Base-by-base conservation (phyloP, 2,329 filamentous ascomycete genomes). In the Phialocephala subalpina region DNA sequence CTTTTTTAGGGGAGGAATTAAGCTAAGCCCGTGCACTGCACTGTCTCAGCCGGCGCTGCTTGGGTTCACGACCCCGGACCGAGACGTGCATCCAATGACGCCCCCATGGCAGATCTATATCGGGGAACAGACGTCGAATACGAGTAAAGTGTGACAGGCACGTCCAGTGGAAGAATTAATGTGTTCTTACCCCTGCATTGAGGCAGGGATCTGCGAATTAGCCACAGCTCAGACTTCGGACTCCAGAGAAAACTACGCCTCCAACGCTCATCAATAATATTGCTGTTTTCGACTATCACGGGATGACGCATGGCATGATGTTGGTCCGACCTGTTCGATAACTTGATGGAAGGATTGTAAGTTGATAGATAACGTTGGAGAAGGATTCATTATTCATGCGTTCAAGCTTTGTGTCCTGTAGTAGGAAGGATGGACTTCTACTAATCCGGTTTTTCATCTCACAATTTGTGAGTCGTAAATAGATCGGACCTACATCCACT, bases 401-500 rank as follows among this genome's bases (percentile, higher is more conserved):
- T 49, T 18, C 45, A 49, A 49, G 45, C 45, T 49, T 49, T 49
- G 4, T 49, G 6, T 49, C 22, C 45, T 49, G 18, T 49, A 7
- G 20, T 33, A 9, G 29, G 29, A 33, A 33, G 29, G 29, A 33
- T 33, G 4, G 4, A 4, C 4, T 33, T 33, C 29, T n/a, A n/a
- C 29, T 9, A 33, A 33, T 33, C 29, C 29, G 12, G 12, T 42
- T 33, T 33, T 53, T 53, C 25, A 29, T 33, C 49, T 53, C 27
- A 33, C 29, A 29, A 53, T 53, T 53, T 4, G 49, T 29, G 49
- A 53, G 5, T 29, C 16, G 25, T 53, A 11, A 49, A 9, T 29
- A 16, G 22, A 53, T 29, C 11, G 11, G 20, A 49, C 20, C 38
- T 53, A 66, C 56, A n/a, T 45, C 87, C 87, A 90, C 55, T 78